A percentile compares a stretch with the other conserved stretches of the same genome.
Conservation (phyloP, 768 basidiomycete species). For the Rhizopogon sp. region DNA sequence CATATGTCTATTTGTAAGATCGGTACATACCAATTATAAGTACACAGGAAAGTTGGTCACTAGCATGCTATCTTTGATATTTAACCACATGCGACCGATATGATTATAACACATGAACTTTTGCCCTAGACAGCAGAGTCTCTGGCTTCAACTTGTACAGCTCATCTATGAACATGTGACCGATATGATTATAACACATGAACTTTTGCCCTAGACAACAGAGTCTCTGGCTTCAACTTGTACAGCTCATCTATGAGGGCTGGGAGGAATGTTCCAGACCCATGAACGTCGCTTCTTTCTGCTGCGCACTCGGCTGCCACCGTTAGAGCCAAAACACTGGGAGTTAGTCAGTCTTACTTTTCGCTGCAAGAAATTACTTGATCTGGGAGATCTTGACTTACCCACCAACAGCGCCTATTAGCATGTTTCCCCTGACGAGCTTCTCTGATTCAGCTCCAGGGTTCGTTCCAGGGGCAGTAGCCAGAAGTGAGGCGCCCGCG, state of each 20-base stretch:
- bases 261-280: constrained; percentile 60
- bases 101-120: constrained; percentile 19
- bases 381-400: constrained; percentile 27
- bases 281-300: constrained; percentile 44
- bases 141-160: constrained; percentile 40
- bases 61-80: background rate
- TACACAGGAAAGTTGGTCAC: background rate
- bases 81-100: background rate
- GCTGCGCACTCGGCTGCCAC: constrained; percentile 61
- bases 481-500: constrained; percentile 53
- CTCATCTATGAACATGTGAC: constrained; percentile 69
- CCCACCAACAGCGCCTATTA: constrained; percentile 75
- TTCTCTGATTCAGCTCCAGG: constrained; percentile 27
- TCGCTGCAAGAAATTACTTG: background rate
- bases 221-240: constrained; percentile 32
- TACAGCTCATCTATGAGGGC: constrained; percentile 63
- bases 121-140: constrained; percentile 23
- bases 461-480: constrained; percentile 3
- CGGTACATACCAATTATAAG: no score
- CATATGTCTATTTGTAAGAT: background rate
- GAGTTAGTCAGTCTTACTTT: constrained; percentile 5
- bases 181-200: no score
- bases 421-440: constrained; percentile 73
- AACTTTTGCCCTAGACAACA: constrained; percentile 26
- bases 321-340: constrained; percentile 50